Conservation (phyloP, 257 asterid genomes). For the Oldenlandia corymbosa region DNA sequence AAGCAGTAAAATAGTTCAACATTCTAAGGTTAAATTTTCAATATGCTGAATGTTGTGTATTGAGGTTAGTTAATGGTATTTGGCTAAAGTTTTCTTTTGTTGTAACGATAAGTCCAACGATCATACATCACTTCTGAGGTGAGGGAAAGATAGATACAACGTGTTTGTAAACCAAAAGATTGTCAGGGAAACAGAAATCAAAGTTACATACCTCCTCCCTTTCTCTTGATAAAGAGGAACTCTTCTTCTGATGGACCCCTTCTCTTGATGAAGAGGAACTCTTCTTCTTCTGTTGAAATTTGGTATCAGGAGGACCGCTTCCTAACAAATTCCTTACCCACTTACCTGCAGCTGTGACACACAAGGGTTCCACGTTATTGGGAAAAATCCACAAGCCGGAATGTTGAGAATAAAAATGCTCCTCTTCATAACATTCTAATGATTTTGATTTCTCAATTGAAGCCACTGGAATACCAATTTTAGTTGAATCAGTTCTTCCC, state of each 20-base stretch:
- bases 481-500: conserved; percentile 27
- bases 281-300: conserved; percentile 24
- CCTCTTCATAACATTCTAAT: conserved; percentile 34
- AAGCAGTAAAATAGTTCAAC: background rate
- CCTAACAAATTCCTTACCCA: conserved; percentile 26
- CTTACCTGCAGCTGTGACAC: conserved; percentile 70
- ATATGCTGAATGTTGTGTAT: background rate
- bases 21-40: background rate
- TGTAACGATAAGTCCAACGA: background rate
- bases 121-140: background rate
- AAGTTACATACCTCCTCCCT: conserved; percentile 38
- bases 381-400: conserved; percentile 69
- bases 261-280: conserved; percentile 24
- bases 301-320: conserved; percentile 25
- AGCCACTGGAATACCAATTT: conserved; percentile 26
- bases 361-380: conserved; percentile 42
- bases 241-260: conserved; percentile 19
- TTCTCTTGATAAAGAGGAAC: conserved; percentile 24
- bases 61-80: background rate
- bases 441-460: conserved; percentile 29
- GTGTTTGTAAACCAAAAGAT: background rate
- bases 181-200: background rate
- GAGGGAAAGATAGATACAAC: background rate
- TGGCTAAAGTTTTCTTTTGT: background rate
- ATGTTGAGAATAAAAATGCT: conserved; percentile 31